Conservation (phyloP, 495 filamentous ascomycete genomes). For the Parmelia sp. region DNA sequence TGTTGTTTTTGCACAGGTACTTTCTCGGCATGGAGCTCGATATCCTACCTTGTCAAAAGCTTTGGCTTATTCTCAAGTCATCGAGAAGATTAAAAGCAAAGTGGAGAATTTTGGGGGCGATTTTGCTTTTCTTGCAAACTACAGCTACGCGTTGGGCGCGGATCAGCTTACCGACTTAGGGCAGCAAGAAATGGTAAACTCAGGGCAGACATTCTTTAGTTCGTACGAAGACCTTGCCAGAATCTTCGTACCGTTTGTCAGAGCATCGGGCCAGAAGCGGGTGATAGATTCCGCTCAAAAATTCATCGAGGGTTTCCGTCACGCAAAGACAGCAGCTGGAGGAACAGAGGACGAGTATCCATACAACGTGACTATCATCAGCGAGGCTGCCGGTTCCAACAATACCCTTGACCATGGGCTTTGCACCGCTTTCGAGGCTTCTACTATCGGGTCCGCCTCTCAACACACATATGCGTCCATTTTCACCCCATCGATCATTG, state of each 20-base stretch:
- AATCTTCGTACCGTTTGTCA: slow-evolving; percentile 58
- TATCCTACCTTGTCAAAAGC: slow-evolving; percentile 65
- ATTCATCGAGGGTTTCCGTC: slow-evolving; percentile 65
- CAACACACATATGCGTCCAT: slow-evolving; percentile 47
- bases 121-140: slow-evolving; percentile 59
- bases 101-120: slow-evolving; percentile 50
- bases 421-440: slow-evolving; percentile 56
- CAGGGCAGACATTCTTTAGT: slow-evolving; percentile 64
- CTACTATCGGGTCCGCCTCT: slow-evolving; percentile 42
- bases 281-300: slow-evolving; percentile 68
- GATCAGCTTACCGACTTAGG: slow-evolving; percentile 71
- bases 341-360: slow-evolving; percentile 38
- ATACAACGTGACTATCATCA: slow-evolving; percentile 55
- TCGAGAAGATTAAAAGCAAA: slow-evolving; percentile 54
- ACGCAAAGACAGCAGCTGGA: slow-evolving; percentile 45
- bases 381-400: slow-evolving; percentile 57
- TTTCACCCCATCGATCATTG: slow-evolving; percentile 56
- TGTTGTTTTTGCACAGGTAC: slow-evolving; percentile 69
- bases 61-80: slow-evolving; percentile 45
- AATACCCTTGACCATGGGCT: slow-evolving; percentile 72
- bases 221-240: slow-evolving; percentile 57
- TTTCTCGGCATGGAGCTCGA: slow-evolving; percentile 79
- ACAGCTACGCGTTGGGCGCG: slow-evolving; percentile 65
- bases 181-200: slow-evolving; percentile 64
- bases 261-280: slow-evolving; percentile 61